Percentiles rank a stretch among this genome's conserved stretches.
These are phyloP conservation scores for Boletus pseudo-olivaceus DNA, from an alignment of 768 basidiomycete species.

Conservation along the genomic window DNA sequence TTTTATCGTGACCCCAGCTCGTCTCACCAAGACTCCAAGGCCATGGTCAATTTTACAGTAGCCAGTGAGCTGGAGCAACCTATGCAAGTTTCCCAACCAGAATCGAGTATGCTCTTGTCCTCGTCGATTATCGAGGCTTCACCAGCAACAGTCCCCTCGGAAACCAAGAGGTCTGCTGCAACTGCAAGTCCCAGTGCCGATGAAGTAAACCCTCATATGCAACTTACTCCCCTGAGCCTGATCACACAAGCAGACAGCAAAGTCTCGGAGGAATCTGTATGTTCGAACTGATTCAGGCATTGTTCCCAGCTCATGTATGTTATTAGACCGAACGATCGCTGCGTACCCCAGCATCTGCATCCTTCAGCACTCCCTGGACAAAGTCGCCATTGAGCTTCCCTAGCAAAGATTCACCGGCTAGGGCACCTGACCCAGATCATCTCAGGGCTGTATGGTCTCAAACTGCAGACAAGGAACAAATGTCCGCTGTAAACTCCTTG, in stretches of 20 bases:
- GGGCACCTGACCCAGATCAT: constrained; percentile 78
- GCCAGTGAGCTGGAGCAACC: constrained; percentile 65
- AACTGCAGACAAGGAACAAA: constrained; percentile 64
- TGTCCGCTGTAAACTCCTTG: constrained; percentile 72
- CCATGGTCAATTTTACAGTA: constrained; percentile 71
- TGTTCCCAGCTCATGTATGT: constrained; percentile 10
- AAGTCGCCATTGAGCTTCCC: constrained; percentile 49
- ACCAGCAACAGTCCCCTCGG: constrained; percentile 2
- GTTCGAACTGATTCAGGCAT: constrained; percentile 20
- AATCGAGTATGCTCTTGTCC: constrained; percentile 25
- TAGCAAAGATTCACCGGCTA: constrained; percentile 64
- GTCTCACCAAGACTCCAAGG: constrained; percentile 44
- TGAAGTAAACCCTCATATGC: constrained; percentile 5
- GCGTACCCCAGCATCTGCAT: constrained; percentile 43
- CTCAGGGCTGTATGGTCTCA: constrained; percentile 84
- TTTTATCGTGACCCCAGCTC: constrained; percentile 67
- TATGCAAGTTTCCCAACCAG: constrained; percentile 3
- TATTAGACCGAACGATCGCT: constrained; percentile 42
- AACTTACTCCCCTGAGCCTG: constrained; percentile 21
- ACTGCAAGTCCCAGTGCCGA: constrained; percentile 10
- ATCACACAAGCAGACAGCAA: constrained; percentile 43
- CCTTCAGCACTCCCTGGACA: constrained; percentile 46
- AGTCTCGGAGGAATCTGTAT: constrained; percentile 52
- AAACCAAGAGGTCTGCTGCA: constrained; percentile 4
- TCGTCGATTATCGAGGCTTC: constrained; percentile 18